Conservation (phyloP, 352 stramenopile species). For the Globisporangium lucens region DNA sequence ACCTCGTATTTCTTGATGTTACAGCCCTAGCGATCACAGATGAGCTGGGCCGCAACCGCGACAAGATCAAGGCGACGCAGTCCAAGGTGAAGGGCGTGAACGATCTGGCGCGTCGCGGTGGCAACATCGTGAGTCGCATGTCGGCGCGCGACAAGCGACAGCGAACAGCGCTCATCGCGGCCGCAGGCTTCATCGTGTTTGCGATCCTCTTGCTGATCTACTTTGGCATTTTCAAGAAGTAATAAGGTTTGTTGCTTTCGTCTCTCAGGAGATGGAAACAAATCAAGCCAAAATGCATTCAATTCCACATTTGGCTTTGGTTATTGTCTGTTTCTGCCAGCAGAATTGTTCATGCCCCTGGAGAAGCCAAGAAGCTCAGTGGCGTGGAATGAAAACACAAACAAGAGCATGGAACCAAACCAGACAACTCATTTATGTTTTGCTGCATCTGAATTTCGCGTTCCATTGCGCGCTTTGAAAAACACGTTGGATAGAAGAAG, state of each 20-base stretch:
- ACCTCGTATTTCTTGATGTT: background rate
- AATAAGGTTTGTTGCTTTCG: constrained; percentile 11
- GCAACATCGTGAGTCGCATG: constrained; percentile 84
- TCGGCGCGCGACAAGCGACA: constrained; percentile 82
- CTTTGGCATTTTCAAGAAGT: constrained; percentile 89
- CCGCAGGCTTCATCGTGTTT: constrained; percentile 75
- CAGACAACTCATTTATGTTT: background rate
- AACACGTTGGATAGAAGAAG: background rate
- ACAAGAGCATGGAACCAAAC: background rate
- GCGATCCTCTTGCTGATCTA: constrained; percentile 87
- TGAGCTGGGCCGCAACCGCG: constrained; percentile 77
- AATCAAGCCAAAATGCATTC: constrained; percentile 3
- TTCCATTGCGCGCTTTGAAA: no score
- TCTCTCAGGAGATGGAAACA: background rate
- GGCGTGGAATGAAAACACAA: background rate
- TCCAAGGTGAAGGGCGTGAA: constrained; percentile 84
- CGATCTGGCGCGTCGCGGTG: constrained; percentile 78
- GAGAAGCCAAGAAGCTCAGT: background rate
- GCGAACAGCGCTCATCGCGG: constrained; percentile 60
- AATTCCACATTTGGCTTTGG: constrained; percentile 8
- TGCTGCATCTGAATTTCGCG: background rate
- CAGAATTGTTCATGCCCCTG: no score
- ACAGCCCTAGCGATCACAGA: constrained; percentile 73
- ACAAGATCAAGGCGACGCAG: constrained; percentile 84
- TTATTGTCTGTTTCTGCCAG: background rate